These are phyloP conservation scores for Exophiala dermatitidis DNA, from an alignment of 2,329 filamentous ascomycete genomes.

Conservation along the genomic window DNA sequence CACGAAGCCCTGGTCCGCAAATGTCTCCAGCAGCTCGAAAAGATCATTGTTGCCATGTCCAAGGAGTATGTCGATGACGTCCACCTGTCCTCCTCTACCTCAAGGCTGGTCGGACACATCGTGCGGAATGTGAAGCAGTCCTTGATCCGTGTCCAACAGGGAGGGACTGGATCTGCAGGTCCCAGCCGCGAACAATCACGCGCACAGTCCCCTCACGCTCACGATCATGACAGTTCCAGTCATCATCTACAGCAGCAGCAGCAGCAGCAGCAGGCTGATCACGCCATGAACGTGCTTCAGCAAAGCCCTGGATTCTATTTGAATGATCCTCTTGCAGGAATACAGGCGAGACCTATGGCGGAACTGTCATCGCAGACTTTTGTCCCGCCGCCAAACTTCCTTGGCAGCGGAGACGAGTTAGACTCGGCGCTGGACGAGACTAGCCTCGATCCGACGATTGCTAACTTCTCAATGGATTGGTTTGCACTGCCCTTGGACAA, in stretches of 20 bases:
- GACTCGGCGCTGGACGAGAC: conserved; percentile 15
- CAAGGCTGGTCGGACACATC: conserved; percentile 53
- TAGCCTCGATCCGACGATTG: conserved; percentile 18
- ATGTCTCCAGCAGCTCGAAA: conserved; percentile 52
- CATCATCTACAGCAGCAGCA: conserved; percentile 14
- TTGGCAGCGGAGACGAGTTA: conserved; percentile 26
- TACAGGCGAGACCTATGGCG: conserved; percentile 25
- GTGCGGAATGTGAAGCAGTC: conserved; percentile 31
- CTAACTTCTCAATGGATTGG: conserved; percentile 43
- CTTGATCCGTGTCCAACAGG: conserved; percentile 26
- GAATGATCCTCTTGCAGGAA: conserved; percentile 24
- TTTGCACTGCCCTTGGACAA: conserved; percentile 55
- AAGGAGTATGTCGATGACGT: conserved; percentile 60
- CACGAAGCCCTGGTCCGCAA: conserved; percentile 56
- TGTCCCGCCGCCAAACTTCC: conserved; percentile 25
- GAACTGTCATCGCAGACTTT: conserved; percentile 26
- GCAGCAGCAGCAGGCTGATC: conserved; percentile 11
- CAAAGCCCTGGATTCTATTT: conserved; percentile 9
- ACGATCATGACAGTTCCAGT: conserved; percentile 18
- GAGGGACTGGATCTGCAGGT: conserved; percentile 25
- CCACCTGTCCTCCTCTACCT: conserved; percentile 56
- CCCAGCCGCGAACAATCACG: conserved; percentile 35
- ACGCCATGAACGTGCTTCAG: conserved; percentile 5
- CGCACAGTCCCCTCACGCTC: conserved; percentile 12
- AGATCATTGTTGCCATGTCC: conserved; percentile 51